These are phyloP conservation scores for Candida frijolesensis DNA, from an alignment of 1,139 yeast genomes.

Conservation along the genomic window DNA sequence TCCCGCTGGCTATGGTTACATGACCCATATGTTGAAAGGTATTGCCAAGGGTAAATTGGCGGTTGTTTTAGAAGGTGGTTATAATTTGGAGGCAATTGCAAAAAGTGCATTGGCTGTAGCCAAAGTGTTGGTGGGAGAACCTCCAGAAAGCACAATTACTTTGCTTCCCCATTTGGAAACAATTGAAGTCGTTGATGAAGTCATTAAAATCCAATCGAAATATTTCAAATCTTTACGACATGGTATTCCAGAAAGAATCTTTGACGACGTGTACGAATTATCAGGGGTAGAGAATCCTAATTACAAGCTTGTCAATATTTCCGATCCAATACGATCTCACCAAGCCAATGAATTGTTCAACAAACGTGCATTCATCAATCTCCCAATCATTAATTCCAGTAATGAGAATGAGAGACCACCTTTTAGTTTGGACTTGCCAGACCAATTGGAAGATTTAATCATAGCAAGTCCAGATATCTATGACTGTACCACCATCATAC, in stretches of 20 bases:
- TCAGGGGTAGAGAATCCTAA: conserved; percentile 26
- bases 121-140: conserved; percentile 89
- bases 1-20: conserved; percentile 94
- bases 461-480: conserved; percentile 77
- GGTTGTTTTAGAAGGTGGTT: conserved; percentile 95
- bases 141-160: conserved; percentile 74
- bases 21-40: conserved; percentile 90
- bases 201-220: conserved; percentile 74
- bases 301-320: conserved; percentile 49
- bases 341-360: conserved; percentile 63
- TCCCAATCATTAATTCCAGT: conserved; percentile 58
- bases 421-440: conserved; percentile 48
- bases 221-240: conserved; percentile 88
- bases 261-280: conserved; percentile 45
- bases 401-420: conserved; percentile 27
- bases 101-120: conserved; percentile 91
- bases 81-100: conserved; percentile 88
- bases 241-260: conserved; percentile 49
- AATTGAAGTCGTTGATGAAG: conserved; percentile 84
- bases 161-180: conserved; percentile 74
- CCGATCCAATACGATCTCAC: conserved; percentile 72
- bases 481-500: conserved; percentile 60
- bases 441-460: conserved; percentile 66
- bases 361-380: conserved; percentile 59
- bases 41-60: conserved; percentile 87